A percentile compares a stretch with the other conserved stretches of the same genome.
These are phyloP conservation scores for Neofusicoccum cordaticola DNA, from an alignment of 2,329 filamentous ascomycete species.

Conservation along the genomic window DNA sequence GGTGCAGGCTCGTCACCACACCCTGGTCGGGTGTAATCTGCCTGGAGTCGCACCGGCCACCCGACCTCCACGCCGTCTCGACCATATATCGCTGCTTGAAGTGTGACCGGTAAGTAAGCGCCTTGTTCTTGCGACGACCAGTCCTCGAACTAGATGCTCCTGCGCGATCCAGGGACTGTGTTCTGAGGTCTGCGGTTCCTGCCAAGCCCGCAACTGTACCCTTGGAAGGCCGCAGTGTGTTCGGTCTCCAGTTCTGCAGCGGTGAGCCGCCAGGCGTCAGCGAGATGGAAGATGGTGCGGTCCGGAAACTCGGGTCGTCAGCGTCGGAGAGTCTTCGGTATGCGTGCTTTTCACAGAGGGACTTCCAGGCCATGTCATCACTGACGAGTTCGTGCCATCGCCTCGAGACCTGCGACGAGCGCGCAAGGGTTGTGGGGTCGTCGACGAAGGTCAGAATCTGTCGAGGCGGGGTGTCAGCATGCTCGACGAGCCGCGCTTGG, in stretches of 20 bases:
- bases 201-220: constrained; percentile 37
- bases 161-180: constrained; percentile 56
- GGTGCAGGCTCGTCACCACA: constrained; percentile 90
- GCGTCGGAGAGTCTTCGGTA: constrained; percentile 60
- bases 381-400: constrained; percentile 90
- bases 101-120: constrained; percentile 88
- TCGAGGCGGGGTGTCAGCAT: constrained; percentile 17
- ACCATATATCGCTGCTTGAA: constrained; percentile 98
- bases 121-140: constrained; percentile 52
- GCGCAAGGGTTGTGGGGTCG: constrained; percentile 87
- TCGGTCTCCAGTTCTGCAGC: background rate
- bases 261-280: constrained; percentile 21
- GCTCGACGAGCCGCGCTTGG: background rate
- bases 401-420: constrained; percentile 92
- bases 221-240: background rate
- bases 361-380: constrained; percentile 98
- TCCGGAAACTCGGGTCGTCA: constrained; percentile 26
- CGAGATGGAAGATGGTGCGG: background rate
- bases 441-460: constrained; percentile 96
- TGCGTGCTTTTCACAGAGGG: constrained; percentile 91
- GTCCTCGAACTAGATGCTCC: constrained; percentile 33
- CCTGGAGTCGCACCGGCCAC: constrained; percentile 76
- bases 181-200: constrained; percentile 49
- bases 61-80: constrained; percentile 92
- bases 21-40: constrained; percentile 96